A percentile compares a stretch with the other conserved stretches of the same genome.
These are phyloP conservation scores for Colletotrichum sp. DNA, from an alignment of 2,329 filamentous ascomycete genomes.

Conservation along the genomic window DNA sequence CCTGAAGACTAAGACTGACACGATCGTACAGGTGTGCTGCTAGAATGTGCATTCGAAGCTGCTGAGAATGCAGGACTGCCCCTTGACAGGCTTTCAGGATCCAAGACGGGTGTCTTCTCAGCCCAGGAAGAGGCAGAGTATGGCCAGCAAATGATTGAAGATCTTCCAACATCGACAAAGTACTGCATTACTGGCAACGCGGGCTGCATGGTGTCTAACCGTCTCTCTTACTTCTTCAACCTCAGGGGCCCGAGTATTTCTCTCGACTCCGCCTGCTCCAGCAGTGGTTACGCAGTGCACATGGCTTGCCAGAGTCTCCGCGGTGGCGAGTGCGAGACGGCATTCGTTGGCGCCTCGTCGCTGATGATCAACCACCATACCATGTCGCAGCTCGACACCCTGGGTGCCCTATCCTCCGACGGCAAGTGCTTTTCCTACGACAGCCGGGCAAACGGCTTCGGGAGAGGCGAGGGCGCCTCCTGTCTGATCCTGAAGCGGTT, in stretches of 20 bases:
- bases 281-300: neutral
- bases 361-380: neutral
- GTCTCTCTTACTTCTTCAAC: neutral
- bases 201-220: neutral
- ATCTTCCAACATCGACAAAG: neutral
- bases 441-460: neutral
- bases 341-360: neutral
- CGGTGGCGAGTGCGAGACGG: neutral
- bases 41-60: neutral
- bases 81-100: neutral
- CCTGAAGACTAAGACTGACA: neutral
- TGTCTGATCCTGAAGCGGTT: neutral
- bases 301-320: neutral
- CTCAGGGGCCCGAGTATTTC: neutral
- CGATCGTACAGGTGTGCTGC: neutral
- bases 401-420: neutral
- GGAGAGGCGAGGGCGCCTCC: neutral
- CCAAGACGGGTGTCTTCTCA: neutral
- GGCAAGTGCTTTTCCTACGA: neutral
- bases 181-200: neutral
- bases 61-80: neutral
- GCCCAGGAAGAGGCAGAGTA: neutral
- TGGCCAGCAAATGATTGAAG: neutral
- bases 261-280: neutral
- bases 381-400: neutral